These are phyloP conservation scores for Scenedesmus sp. DNA, from an alignment of 163 green algal genomes.

Conservation along the genomic window DNA sequence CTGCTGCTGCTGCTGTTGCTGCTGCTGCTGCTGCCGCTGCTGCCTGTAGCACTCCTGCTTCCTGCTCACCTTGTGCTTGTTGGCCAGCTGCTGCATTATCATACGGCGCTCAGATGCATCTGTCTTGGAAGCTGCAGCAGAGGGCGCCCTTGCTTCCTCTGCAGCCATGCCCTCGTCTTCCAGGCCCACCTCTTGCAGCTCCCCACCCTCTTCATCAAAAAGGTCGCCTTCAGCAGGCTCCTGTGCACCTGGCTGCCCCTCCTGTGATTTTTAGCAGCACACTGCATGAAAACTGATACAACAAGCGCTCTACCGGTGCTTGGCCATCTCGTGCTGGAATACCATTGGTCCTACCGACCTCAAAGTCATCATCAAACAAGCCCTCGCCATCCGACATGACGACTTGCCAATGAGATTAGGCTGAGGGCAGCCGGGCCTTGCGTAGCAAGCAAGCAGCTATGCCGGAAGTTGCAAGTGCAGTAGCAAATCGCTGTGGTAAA, in stretches of 20 bases:
- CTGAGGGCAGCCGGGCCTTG: neutral
- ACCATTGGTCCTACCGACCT: neutral
- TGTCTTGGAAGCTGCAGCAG: neutral
- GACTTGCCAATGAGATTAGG: conserved; percentile 8
- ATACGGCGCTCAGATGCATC: neutral
- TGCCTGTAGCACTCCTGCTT: neutral
- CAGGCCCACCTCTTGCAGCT: neutral
- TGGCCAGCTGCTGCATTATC: conserved; percentile 4
- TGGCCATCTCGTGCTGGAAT: neutral
- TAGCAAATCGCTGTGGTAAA: neutral
- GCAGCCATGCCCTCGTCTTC: conserved; percentile 11
- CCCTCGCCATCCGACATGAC: conserved; percentile 33
- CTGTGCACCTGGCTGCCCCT: conserved; percentile 12
- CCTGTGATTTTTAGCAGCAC: neutral
- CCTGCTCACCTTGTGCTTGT: neutral
- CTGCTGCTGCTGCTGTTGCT: neutral
- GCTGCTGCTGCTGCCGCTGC: no score
- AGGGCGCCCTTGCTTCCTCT: conserved; percentile 6
- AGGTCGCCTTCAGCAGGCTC: neutral
- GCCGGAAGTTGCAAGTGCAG: neutral
- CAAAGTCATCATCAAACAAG: conserved; percentile 29
- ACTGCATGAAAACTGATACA: neutral
- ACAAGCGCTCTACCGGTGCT: neutral
- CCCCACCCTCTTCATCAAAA: conserved; percentile 12
- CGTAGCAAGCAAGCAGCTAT: neutral